Conservation (phyloP, 495 filamentous ascomycete species). For the Pyronema omphalodes region DNA sequence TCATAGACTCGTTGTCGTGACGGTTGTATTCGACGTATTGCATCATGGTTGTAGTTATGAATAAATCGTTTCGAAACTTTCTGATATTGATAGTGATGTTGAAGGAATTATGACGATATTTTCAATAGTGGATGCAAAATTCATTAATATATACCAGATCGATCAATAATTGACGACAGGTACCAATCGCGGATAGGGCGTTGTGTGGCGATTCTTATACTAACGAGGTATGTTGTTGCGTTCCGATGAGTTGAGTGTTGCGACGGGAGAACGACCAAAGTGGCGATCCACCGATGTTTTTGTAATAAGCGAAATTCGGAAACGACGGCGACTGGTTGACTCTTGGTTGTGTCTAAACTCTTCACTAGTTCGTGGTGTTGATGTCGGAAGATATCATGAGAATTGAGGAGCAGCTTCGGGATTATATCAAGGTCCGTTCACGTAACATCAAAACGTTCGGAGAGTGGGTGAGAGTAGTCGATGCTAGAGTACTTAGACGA, state of each 20-base stretch:
- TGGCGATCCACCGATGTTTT: background rate
- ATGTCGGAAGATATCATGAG: slow-evolving; percentile 1
- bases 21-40: background rate
- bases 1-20: slow-evolving; percentile 18
- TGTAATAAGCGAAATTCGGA: background rate
- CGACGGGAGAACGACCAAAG: background rate
- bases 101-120: background rate
- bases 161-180: background rate
- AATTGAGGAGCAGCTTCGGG: background rate
- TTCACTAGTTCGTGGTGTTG: background rate
- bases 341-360: background rate
- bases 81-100: background rate
- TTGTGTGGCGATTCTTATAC: background rate
- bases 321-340: background rate
- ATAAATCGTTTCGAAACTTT: background rate
- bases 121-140: background rate
- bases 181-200: background rate
- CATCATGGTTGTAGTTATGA: background rate
- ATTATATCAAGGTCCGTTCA: background rate
- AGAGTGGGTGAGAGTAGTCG: no score
- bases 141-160: background rate
- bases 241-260: background rate
- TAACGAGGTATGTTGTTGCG: background rate
- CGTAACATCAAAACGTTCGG: no score
- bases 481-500: no score